phyloP scores from a whole-genome alignment of 768 basidiomycete genomes.

The Tylopilus plumbeoviolaceoides region DNA sequence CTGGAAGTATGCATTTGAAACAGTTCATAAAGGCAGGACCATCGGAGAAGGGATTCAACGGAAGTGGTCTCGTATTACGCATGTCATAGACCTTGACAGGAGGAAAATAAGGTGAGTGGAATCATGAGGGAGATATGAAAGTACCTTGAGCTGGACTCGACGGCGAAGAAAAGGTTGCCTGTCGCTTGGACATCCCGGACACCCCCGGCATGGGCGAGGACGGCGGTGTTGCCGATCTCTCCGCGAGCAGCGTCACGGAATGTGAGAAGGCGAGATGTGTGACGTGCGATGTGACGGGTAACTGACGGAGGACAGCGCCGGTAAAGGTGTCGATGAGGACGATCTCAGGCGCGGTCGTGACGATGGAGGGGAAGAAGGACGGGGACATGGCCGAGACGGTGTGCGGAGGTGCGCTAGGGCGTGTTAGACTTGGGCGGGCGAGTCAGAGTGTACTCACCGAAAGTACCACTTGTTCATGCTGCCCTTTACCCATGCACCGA shows the following conservation, averaged over 20 bases:
- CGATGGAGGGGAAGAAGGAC: conserved; percentile 47
- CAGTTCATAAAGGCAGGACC: conserved; percentile 83
- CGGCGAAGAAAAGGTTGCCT: conserved; percentile 80
- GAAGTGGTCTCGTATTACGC: conserved; percentile 74
- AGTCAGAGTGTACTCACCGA: conserved; percentile 42
- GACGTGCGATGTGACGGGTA: conserved; percentile 51
- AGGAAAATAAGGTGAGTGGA: conserved; percentile 36
- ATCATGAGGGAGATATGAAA: not conserved
- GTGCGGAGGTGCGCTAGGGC: conserved; percentile 28
- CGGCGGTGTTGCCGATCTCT: conserved; percentile 47
- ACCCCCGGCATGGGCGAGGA: conserved; percentile 79
- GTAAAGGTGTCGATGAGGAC: conserved; percentile 71
- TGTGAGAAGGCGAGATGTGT: conserved; percentile 66
- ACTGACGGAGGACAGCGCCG: conserved; percentile 58
- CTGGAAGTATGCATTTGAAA: conserved; percentile 74
- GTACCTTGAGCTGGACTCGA: conserved; percentile 84
- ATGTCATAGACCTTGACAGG: conserved; percentile 91
- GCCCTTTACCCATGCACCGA: conserved; percentile 82
- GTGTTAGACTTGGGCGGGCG: conserved; percentile 4
- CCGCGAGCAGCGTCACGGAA: conserved; percentile 49
- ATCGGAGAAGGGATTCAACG: conserved; percentile 82
- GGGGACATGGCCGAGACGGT: conserved; percentile 43
- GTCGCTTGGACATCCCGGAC: conserved; percentile 76
- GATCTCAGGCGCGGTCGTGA: conserved; percentile 55
- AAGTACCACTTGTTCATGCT: conserved; percentile 82